A percentile compares a stretch with the other conserved stretches of the same genome.
Conservation (phyloP, 2,329 filamentous ascomycete genomes). For the Aureobasidium sp. region DNA sequence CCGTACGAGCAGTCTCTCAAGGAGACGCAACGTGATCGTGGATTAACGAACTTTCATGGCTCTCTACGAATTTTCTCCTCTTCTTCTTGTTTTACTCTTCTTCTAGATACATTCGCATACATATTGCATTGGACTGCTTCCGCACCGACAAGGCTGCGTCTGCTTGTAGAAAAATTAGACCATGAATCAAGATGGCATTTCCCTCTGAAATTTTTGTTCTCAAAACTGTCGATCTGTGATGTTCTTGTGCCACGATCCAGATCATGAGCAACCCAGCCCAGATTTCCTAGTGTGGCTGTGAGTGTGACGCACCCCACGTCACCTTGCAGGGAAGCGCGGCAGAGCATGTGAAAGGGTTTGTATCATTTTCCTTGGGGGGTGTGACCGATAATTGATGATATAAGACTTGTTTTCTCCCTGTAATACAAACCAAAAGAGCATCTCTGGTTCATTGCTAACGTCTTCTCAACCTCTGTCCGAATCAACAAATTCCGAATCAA, state of each 20-base stretch:
- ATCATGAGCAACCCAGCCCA: conserved; percentile 6
- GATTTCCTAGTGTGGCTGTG: conserved; percentile 5
- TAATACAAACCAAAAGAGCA: conserved; percentile 29
- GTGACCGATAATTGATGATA: not conserved
- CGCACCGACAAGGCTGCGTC: not conserved
- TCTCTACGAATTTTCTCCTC: not conserved
- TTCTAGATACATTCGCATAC: conserved; percentile 16
- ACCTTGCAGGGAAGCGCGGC: conserved; percentile 17
- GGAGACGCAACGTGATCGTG: conserved; percentile 19
- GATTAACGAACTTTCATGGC: conserved; percentile 19
- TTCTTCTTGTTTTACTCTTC: conserved; percentile 2
- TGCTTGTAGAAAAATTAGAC: not conserved
- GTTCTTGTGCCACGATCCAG: not conserved
- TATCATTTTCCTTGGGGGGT: not conserved
- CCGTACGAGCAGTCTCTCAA: conserved; percentile 18
- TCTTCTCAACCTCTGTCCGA: not conserved
- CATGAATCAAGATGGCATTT: not conserved
- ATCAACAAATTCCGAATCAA: not conserved
- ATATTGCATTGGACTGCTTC: conserved; percentile 1
- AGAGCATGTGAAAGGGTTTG: conserved; percentile 25
- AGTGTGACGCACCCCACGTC: conserved; percentile 20
- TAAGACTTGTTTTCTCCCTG: not conserved
- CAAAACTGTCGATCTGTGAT: not conserved
- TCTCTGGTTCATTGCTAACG: conserved; percentile 25
- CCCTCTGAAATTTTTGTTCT: not conserved